These are phyloP conservation scores for Syzygium aqueum DNA, from an alignment of 345 rosid species.

Conservation along the genomic window DNA sequence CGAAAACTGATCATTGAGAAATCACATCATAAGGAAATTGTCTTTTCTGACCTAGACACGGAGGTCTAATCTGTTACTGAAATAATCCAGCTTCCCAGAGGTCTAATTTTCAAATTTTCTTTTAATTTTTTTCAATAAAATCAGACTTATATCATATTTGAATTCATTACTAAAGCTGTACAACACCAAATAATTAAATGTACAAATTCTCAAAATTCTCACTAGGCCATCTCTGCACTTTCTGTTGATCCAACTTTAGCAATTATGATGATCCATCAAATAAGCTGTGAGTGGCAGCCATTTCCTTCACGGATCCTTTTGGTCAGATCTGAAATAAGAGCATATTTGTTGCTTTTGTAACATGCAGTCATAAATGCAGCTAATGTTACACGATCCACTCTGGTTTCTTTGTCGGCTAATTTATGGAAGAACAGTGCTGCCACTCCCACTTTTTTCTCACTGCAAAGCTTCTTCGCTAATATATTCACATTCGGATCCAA, in stretches of 20 bases:
- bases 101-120: neutral
- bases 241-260: neutral
- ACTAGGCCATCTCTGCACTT: neutral
- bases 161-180: neutral
- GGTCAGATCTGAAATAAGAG: slow-evolving; percentile 62
- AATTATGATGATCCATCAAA: neutral
- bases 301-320: slow-evolving; percentile 30
- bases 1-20: neutral
- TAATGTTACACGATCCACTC: slow-evolving; percentile 48
- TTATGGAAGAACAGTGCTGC: slow-evolving; percentile 74
- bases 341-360: slow-evolving; percentile 60
- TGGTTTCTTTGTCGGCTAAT: slow-evolving; percentile 44
- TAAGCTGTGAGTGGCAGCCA: neutral
- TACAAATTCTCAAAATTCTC: neutral
- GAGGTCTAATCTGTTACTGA: neutral
- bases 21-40: too few relatives aligned
- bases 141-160: neutral
- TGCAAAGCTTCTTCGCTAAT: slow-evolving; percentile 70
- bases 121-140: neutral
- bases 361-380: slow-evolving; percentile 75
- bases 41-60: neutral
- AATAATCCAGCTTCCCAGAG: neutral
- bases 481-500: slow-evolving; percentile 71
- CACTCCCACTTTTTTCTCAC: slow-evolving; percentile 74
- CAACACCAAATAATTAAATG: neutral